These are phyloP conservation scores for Brassica cretica DNA, from an alignment of 345 rosid species.

Conservation along the genomic window DNA sequence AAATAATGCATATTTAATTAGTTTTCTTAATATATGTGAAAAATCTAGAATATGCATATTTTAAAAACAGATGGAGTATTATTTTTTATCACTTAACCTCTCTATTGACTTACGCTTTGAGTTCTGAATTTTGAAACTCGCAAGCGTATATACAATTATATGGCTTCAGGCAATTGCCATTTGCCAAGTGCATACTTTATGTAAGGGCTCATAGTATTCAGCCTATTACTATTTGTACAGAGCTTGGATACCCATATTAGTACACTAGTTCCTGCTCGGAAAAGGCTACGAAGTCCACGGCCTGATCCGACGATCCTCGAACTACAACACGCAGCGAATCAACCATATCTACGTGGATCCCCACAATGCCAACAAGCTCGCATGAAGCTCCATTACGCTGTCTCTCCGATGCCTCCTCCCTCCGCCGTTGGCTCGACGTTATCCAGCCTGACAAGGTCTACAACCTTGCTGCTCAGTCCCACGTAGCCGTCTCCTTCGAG, in stretches of 20 bases:
- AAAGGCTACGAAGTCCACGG: not conserved
- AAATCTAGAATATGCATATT: too few relatives aligned
- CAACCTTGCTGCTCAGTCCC: not conserved
- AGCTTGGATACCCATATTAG: not conserved
- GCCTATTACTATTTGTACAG: not conserved
- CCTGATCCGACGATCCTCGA: not conserved
- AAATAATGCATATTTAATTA: too few relatives aligned
- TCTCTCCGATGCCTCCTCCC: not conserved
- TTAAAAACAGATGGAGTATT: too few relatives aligned
- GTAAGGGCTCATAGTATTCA: not conserved
- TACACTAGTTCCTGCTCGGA: not conserved
- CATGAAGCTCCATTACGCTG: not conserved
- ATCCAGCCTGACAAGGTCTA: not conserved
- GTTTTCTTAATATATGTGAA: too few relatives aligned
- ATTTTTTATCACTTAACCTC: too few relatives aligned
- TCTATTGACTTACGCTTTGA: too few relatives aligned
- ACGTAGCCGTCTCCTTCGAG: not conserved
- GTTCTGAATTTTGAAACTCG: too few relatives aligned
- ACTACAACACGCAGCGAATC: not conserved
- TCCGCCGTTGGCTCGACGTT: not conserved
- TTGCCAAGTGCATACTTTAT: not conserved
- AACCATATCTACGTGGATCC: not conserved
- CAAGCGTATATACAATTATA: not conserved
- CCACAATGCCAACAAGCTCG: not conserved
- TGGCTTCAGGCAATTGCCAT: not conserved